phyloP scores from a whole-genome alignment of 805 yeast genomes.

The Lachancea dasiensis region DNA sequence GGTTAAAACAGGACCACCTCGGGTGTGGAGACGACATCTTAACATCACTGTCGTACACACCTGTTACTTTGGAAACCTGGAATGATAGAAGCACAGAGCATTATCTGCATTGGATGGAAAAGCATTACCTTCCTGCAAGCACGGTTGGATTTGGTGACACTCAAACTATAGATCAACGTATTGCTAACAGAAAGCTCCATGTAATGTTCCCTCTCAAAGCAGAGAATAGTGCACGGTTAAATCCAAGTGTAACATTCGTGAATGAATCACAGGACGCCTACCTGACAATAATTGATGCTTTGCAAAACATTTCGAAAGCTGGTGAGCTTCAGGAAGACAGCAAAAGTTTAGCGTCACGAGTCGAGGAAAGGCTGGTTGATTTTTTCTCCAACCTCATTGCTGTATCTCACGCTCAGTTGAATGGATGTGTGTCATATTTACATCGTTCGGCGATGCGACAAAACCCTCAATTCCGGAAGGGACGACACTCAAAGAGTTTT shows the following conservation, averaged over 20 bases:
- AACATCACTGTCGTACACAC: constrained; percentile 8
- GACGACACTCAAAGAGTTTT: too few relatives aligned
- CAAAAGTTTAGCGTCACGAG: background rate
- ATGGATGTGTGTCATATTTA: too few relatives aligned
- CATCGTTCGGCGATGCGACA: too few relatives aligned
- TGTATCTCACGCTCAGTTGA: background rate
- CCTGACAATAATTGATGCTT: constrained; percentile 12
- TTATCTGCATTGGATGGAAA: constrained; percentile 29
- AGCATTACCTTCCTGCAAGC: constrained; percentile 15
- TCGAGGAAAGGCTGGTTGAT: background rate
- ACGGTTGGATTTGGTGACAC: constrained; percentile 2
- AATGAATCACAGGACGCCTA: constrained; percentile 25
- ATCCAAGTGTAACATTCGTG: constrained; percentile 11
- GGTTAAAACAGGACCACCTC: constrained; percentile 1
- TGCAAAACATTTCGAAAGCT: constrained; percentile 6
- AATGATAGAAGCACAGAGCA: constrained; percentile 1
- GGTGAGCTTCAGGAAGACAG: background rate
- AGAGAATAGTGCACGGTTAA: background rate
- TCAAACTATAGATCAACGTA: constrained; percentile 25
- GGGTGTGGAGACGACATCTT: constrained; percentile 12
- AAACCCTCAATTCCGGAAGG: too few relatives aligned
- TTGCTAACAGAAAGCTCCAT: constrained; percentile 27
- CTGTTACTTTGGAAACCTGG: background rate
- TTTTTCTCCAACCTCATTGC: background rate
- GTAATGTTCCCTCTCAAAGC: constrained; percentile 22